Base-by-base conservation (phyloP, 2,329 filamentous ascomycete genomes). In the Cladosporium cucumerinum region DNA sequence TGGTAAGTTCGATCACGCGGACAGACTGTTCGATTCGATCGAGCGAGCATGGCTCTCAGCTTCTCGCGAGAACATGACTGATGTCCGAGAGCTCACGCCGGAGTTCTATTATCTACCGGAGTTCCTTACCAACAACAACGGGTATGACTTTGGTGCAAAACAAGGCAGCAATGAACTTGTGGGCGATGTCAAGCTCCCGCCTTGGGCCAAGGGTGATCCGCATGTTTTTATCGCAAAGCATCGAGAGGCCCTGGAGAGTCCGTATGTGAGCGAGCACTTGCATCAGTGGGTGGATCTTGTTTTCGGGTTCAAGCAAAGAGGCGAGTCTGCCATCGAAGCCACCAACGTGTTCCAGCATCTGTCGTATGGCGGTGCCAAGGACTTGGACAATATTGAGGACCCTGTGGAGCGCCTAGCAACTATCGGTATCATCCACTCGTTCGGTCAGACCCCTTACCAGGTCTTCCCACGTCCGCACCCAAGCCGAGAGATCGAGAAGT, bases 91-190 rank as follows among this genome's bases (percentile, higher is more conserved):
- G 76, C 82, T 99, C 26, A 98, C 93, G 21, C 95, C 95, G 0
- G 95, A 99, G 73, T 99, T 99, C 78, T 99, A 96, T 80, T 99
- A 94, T 71, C 84, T 99, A 1, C 93, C 95, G 0, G 95, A 98
- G 69, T 98, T 99, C 69, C 81, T 99, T 18, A 89, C 87, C n/a
- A 99, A 99, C 72, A 86, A 92, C 68, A 99, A 99, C 72, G 87
- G 87, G 4, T 99, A 97, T 78, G 93, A 98, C 70, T 98, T 99
- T 78, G 96, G 96, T 7, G 82, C 87, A 46, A 87, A 92, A 25
- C 93, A 98, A 76, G 93, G 91, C 59, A 89, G 87, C 64, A 91
- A 87, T 1, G 88, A 89, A 26, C 85, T 85, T 36, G 93, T 99
- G 26, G 91, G 97, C 73, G 85, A 93, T 65, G 95, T 99, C 5